These are phyloP conservation scores for Prunus yedoensis DNA, from an alignment of 331 rosid species.

Conservation along the genomic window DNA sequence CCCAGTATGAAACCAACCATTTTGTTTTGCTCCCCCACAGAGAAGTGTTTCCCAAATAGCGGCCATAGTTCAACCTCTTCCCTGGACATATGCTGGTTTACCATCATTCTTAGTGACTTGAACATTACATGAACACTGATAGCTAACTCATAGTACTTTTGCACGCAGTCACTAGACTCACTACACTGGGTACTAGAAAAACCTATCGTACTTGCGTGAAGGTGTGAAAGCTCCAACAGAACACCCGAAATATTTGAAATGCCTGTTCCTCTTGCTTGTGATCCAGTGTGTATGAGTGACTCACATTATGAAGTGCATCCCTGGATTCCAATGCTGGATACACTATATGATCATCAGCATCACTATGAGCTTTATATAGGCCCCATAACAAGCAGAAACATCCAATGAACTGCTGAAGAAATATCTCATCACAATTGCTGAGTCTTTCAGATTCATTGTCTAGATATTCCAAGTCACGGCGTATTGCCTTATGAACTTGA, in stretches of 20 bases:
- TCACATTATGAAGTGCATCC: slow-evolving; percentile 78
- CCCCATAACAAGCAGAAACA: slow-evolving; percentile 90
- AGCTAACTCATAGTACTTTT: slow-evolving; percentile 72
- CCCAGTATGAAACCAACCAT: slow-evolving; percentile 90
- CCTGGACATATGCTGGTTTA: slow-evolving; percentile 85
- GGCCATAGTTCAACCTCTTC: slow-evolving; percentile 99
- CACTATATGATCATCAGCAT: slow-evolving; percentile 88
- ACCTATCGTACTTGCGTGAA: slow-evolving; percentile 41
- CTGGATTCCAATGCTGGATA: slow-evolving; percentile 94
- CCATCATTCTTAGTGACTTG: slow-evolving; percentile 75
- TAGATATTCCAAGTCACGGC: slow-evolving; percentile 87
- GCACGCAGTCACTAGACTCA: slow-evolving; percentile 28
- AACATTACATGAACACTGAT: slow-evolving; percentile 91
- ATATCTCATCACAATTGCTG: slow-evolving; percentile 70
- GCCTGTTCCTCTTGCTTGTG: slow-evolving; percentile 83
- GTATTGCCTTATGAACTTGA: slow-evolving; percentile 91
- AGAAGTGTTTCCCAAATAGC: slow-evolving; percentile 82
- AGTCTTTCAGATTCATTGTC: slow-evolving; percentile 91
- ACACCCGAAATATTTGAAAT: slow-evolving; percentile 76
- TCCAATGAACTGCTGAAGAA: slow-evolving; percentile 72
- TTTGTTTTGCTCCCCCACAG: slow-evolving; percentile 94
- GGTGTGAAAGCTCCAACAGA: slow-evolving; percentile 79
- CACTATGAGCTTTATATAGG: slow-evolving; percentile 90
- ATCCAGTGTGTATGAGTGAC: slow-evolving; percentile 81
- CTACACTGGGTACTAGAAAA: slow-evolving; percentile 30